Conservation (phyloP, 495 filamentous ascomycete genomes). For the Stereocaulon alpinum region DNA sequence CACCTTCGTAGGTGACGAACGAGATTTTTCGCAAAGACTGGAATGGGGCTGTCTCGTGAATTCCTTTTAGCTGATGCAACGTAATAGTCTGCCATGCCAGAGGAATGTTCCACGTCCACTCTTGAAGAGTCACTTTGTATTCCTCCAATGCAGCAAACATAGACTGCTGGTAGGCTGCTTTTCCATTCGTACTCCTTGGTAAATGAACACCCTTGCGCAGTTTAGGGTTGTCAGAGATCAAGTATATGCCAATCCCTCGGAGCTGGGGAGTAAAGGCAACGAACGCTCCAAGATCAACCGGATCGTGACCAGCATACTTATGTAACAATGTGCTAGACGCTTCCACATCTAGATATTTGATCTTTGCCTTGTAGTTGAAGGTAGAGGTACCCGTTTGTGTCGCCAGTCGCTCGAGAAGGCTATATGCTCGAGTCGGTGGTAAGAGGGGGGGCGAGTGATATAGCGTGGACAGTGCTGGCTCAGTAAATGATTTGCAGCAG, state of each 20-base stretch:
- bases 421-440: slow-evolving; percentile 40
- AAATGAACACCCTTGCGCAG: slow-evolving; percentile 1
- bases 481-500: slow-evolving; percentile 54
- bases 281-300: slow-evolving; percentile 36
- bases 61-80: slow-evolving; percentile 39
- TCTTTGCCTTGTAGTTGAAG: slow-evolving; percentile 54
- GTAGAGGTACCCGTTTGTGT: slow-evolving; percentile 31
- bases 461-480: slow-evolving; percentile 64
- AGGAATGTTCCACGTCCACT: slow-evolving; percentile 76
- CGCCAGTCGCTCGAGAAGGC: slow-evolving; percentile 38
- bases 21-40: slow-evolving; percentile 45
- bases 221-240: slow-evolving; percentile 10
- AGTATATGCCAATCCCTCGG: slow-evolving; percentile 23
- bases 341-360: slow-evolving; percentile 59
- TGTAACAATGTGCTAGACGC: slow-evolving; percentile 36
- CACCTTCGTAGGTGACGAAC: slow-evolving; percentile 53
- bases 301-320: slow-evolving; percentile 38
- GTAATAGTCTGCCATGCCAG: slow-evolving; percentile 17
- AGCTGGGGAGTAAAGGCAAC: slow-evolving; percentile 36
- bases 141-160: slow-evolving; percentile 47
- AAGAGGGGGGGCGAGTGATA: slow-evolving; percentile 58
- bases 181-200: slow-evolving; percentile 20
- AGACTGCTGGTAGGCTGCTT: slow-evolving; percentile 52
- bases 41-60: slow-evolving; percentile 53
- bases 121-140: slow-evolving; percentile 41